A percentile compares a stretch with the other conserved stretches of the same genome.
Conservation (phyloP, 805 yeast species). For the Ogataea zsoltii region DNA sequence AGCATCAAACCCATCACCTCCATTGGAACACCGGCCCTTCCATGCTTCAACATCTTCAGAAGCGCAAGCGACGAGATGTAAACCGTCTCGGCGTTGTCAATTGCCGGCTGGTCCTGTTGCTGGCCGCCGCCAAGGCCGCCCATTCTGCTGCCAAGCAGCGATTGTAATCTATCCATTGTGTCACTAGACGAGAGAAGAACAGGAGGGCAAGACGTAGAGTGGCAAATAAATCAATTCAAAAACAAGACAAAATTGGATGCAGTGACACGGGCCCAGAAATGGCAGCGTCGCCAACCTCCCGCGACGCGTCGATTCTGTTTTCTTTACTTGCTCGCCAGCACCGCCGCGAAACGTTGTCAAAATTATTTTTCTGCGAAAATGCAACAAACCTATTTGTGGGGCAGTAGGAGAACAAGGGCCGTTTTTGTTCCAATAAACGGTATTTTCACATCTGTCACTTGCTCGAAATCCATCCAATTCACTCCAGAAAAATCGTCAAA, state of each 20-base stretch:
- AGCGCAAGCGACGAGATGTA: constrained; percentile 94
- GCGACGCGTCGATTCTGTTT: not conserved
- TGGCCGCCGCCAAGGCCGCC: constrained; percentile 34
- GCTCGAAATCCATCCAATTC: too few relatives aligned
- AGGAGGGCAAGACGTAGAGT: not conserved
- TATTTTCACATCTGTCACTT: too few relatives aligned
- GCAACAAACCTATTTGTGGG: too few relatives aligned
- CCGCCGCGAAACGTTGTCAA: not conserved
- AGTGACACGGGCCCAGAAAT: not conserved
- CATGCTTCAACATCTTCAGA: constrained; percentile 95
- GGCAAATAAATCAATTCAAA: not conserved
- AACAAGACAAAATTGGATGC: not conserved
- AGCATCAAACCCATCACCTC: constrained; percentile 96
- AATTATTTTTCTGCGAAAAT: not conserved
- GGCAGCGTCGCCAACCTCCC: not conserved
- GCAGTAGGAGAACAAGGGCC: too few relatives aligned
- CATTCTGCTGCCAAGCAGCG: constrained; percentile 35
- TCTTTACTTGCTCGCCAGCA: too few relatives aligned
- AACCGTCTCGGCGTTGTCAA: constrained; percentile 95
- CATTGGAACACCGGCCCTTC: constrained; percentile 85
- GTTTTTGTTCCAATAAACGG: too few relatives aligned
- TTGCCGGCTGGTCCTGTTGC: constrained; percentile 68
- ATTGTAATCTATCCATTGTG: constrained; percentile 35
- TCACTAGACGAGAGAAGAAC: not conserved
- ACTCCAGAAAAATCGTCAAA: too few relatives aligned